A percentile compares a stretch with the other conserved stretches of the same genome.
phyloP scores from a whole-genome alignment of 2,329 filamentous ascomycete genomes.

The Laburnicola sp. region DNA sequence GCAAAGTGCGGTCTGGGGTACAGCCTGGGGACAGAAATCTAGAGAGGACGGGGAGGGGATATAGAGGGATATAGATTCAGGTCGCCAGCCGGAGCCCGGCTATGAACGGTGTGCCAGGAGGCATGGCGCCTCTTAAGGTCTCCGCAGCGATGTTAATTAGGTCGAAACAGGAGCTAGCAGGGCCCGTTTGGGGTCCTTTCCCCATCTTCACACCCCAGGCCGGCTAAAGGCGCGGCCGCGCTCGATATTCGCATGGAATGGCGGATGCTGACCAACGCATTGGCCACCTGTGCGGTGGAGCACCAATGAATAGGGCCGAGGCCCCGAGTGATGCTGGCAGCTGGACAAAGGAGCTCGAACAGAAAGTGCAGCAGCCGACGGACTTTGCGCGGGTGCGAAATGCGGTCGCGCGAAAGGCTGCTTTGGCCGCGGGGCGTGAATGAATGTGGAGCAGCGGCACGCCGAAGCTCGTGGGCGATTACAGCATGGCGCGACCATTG shows the following conservation, averaged over 20 bases:
- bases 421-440: constrained; percentile 1
- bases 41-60: too few relatives aligned
- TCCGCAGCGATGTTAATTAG: constrained; percentile 34
- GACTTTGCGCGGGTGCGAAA: not conserved
- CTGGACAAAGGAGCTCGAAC: constrained; percentile 24
- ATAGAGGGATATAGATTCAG: constrained; percentile 42
- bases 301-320: constrained; percentile 31
- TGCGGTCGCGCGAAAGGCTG: not conserved
- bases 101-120: constrained; percentile 39
- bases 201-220: constrained; percentile 35
- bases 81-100: constrained; percentile 27
- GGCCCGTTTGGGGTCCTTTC: constrained; percentile 34
- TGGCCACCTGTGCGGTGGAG: constrained; percentile 29
- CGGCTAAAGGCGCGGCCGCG: constrained; percentile 40
- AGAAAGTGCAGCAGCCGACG: constrained; percentile 25
- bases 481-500: not conserved
- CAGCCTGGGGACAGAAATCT: constrained; percentile 27
- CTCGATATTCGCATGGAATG: constrained; percentile 26
- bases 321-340: constrained; percentile 24
- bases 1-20: constrained; percentile 2
- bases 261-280: constrained; percentile 17
- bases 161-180: constrained; percentile 32
- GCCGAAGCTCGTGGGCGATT: constrained; percentile 2
- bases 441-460: constrained; percentile 3
- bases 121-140: constrained; percentile 23